Base-by-base conservation (phyloP, 2,329 filamentous ascomycete species). In the Colletotrichum sp. region DNA sequence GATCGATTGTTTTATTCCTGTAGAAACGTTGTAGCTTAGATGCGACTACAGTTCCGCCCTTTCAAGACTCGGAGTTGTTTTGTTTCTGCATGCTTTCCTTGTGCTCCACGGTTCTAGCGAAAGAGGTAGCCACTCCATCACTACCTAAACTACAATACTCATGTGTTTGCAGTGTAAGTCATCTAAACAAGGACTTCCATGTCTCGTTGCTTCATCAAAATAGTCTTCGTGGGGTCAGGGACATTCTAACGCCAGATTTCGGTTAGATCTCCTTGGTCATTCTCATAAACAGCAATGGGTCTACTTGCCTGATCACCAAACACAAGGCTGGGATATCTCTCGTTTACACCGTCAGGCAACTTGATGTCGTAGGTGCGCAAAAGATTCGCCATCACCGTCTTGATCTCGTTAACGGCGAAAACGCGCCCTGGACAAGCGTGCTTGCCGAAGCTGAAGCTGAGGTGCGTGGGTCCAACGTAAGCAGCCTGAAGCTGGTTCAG, bases 401-500 rank as follows among this genome's bases (percentile, higher is more conserved):
- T 78, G 63, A 78, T 78, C 44, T 77, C 76, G 4, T 68, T 59
- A 3, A 77, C 74, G 6, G 72, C 76, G 36, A 77, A 76, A 15
- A 60, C 28, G 2, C 76, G 16, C 2, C 76, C 77, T 5, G 72
- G 55, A 18, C 76, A 78, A 7, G 71, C 75, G 26, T 77, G 77
- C 44, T 59, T 73, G 36, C 76, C 77, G 15, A 72, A 77, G 12
- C 76, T 72, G 21, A 72, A 78, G 36, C 28, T 24, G 7, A 67
- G 44, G 36, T 67, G 21, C 16, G 80, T 66, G 34, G 21, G 13
- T 36, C 28, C 79, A 72, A 84, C 80, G 32, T 81, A 80, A 63
- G 84, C 83, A 78, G 82, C 85, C 26, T 84, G 85, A 71, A 87
- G 86, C 79, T 88, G 87, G 2, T 28, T 66, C n/a, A 49, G 13